Base-by-base conservation (phyloP, 306 rosid species). In the Castanospermum australe region DNA sequence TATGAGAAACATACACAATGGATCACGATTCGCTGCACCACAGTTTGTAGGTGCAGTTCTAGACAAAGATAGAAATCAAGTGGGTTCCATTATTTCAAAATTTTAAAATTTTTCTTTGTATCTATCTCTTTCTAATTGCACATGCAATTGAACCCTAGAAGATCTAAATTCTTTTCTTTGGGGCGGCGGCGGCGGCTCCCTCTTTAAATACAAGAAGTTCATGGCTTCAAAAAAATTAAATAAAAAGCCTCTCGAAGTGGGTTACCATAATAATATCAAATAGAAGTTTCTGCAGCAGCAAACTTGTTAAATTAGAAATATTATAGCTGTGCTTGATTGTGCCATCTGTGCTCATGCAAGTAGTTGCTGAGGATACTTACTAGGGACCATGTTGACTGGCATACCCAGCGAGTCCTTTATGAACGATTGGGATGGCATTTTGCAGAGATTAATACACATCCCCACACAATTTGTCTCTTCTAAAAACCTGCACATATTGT, bases 351-450 rank as follows among this genome's bases (percentile, higher is more conserved):
- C 21, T 41, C 44, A 11, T 51, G 57, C 64, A 79, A 42, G 12
- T 55, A 22, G 56, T 54, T 32, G 51, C 6, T 42, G 30, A 44
- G 59, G 25, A 67, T 54, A 77, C 97, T 83, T 88, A 94, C 97
- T 94, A 56, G 97, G 98, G 36, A 92, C 92, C 98, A 92, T 94
- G 87, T 83, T 89, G 79, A 94, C 83, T 10, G 97, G 89, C 87
- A 88, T 51, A 67, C 98, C 96, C 20, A 94, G 64, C 22, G 98
- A 84, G 60, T 90, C 90, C 82, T 94, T 92, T 50, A 94, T 84
- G 78, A 92, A 94, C 8, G 84, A 60, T 55, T 92, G 98, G 84
- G 90, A 85, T 80, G 98, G 97, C 79, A 88, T 79, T 78, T 92
- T 94, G 83, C 98, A 94, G 35, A 92, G 92, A 84, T 92, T 94